Evolutionary conservation across 495 filamentous ascomycete species (phyloP), one percentile per base, ranked within the genome.

Genomic region (Ramalina intermedia): DNA sequence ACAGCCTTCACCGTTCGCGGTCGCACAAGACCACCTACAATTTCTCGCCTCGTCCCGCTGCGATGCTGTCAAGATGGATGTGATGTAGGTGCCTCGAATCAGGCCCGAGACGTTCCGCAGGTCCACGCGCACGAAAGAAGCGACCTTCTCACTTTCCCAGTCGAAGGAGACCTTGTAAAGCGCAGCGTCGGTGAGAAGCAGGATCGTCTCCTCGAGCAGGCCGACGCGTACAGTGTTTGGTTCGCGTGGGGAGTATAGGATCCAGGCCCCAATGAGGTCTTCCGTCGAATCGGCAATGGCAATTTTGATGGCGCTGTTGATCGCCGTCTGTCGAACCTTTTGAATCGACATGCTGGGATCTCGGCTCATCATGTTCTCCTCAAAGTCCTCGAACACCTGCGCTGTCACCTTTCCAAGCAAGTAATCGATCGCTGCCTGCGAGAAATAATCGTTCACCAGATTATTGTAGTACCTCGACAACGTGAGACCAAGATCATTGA

Each of bases 401-500:
- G 75, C 75, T 0, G 82, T 83, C 16, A 91, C 87, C 52, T 89
- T 89, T 21, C 91, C 91, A 0, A 96, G 74, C n/a, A 94, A 72
- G 56, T 85, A 96, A 63, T 98, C 91, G 54, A 96, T 94, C 39
- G 82, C 84, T 1, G 87, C 83, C 61, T 98, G 91, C 9, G 87
- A 85, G 62, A 96, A 96, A 62, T 88, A 94, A 63, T 98, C 91
- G 57, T 89, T 89, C 55, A 98, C 85, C 57, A 95, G 87, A 55
- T 94, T 95, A 61, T 74, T 71, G 55, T 69, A 73, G 57, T 72
- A 66, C 6, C 85, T 67, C 11, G 83, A 85, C 11, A 96, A 69
- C 0, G 87, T 94, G 16, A 96, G 66, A 0, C 85, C 83, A n/a
- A 94, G 76, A 60, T 96, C 90, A n/a, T 87, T 90, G 45, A 96